These are phyloP conservation scores for Hypoxylon crocopeplum DNA, from an alignment of 495 filamentous ascomycete species.

Conservation along the genomic window DNA sequence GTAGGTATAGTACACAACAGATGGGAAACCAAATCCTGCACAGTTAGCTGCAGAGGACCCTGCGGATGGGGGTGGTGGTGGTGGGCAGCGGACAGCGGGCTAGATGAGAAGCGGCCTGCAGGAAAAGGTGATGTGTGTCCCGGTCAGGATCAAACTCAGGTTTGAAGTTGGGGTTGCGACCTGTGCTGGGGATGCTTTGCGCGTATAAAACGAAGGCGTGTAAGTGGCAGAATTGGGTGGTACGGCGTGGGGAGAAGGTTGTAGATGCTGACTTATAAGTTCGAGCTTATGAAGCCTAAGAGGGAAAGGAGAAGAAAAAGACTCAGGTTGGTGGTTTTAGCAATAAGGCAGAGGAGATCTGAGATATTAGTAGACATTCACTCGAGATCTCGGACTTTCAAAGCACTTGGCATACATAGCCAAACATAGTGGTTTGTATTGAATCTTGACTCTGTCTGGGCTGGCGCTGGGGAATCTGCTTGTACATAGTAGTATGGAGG, in stretches of 20 bases:
- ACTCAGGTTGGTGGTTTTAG: slow-evolving; percentile 2
- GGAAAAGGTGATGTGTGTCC: slow-evolving; percentile 31
- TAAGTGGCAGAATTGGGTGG: slow-evolving; percentile 17
- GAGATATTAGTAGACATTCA: slow-evolving; percentile 20
- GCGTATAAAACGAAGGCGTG: slow-evolving; percentile 10
- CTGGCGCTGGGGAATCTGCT: not conserved
- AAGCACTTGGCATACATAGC: slow-evolving; percentile 33
- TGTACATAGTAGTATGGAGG: slow-evolving; percentile 12
- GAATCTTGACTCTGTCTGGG: slow-evolving; percentile 17
- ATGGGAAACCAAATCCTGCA: slow-evolving; percentile 8
- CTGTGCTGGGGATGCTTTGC: slow-evolving; percentile 9
- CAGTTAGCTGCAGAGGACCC: slow-evolving; percentile 34
- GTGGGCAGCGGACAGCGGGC: too few relatives aligned
- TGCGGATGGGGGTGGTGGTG: slow-evolving; percentile 27
- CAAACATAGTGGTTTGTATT: slow-evolving; percentile 21
- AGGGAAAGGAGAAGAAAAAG: slow-evolving; percentile 20
- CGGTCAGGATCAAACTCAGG: slow-evolving; percentile 31
- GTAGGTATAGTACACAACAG: slow-evolving; percentile 26
- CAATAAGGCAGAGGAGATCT: slow-evolving; percentile 12
- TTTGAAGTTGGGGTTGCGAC: slow-evolving; percentile 29
- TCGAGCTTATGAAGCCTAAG: slow-evolving; percentile 6
- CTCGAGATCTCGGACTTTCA: slow-evolving; percentile 27
- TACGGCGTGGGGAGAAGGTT: slow-evolving; percentile 14
- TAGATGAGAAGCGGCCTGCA: slow-evolving; percentile 34
- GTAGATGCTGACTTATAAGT: slow-evolving; percentile 17